A percentile compares a stretch with the other conserved stretches of the same genome.
Conservation (phyloP, 805 yeast genomes). For the Komagataella pseudopastoris region DNA sequence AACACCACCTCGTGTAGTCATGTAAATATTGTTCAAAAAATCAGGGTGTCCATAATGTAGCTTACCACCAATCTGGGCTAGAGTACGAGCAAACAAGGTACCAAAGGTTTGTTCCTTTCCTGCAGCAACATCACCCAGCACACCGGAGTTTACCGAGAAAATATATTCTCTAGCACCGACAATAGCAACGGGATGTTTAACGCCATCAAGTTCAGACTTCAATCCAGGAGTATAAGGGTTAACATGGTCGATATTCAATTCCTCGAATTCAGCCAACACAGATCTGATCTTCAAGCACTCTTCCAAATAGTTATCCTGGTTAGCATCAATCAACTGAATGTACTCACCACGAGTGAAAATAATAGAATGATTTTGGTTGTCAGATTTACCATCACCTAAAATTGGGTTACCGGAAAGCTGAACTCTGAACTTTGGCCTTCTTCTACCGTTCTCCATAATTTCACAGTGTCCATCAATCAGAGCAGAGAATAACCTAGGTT, state of each 20-base stretch:
- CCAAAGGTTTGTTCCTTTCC: constrained; percentile 88
- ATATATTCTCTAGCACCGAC: constrained; percentile 83
- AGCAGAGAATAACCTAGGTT: constrained; percentile 61
- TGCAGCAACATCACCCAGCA: constrained; percentile 81
- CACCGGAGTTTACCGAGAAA: constrained; percentile 77
- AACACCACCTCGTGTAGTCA: constrained; percentile 83
- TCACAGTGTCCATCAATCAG: constrained; percentile 75
- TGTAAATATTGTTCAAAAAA: constrained; percentile 59
- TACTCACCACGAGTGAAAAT: constrained; percentile 79
- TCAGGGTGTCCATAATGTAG: constrained; percentile 86
- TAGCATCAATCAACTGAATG: constrained; percentile 74
- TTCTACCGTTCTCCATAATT: constrained; percentile 55
- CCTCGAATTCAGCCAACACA: constrained; percentile 74
- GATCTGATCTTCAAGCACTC: constrained; percentile 78
- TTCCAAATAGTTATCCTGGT: constrained; percentile 76
- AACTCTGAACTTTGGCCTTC: constrained; percentile 66
- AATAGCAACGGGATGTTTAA: constrained; percentile 61
- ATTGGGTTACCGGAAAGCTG: constrained; percentile 77
- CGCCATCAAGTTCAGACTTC: constrained; percentile 36
- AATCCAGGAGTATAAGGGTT: constrained; percentile 73
- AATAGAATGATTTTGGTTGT: constrained; percentile 72
- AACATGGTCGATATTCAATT: constrained; percentile 58
- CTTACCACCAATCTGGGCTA: constrained; percentile 77
- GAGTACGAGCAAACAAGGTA: constrained; percentile 70
- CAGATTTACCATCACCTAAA: constrained; percentile 82